Base-by-base conservation (phyloP, 768 basidiomycete genomes). In the Pleurotus tuoliensis region DNA sequence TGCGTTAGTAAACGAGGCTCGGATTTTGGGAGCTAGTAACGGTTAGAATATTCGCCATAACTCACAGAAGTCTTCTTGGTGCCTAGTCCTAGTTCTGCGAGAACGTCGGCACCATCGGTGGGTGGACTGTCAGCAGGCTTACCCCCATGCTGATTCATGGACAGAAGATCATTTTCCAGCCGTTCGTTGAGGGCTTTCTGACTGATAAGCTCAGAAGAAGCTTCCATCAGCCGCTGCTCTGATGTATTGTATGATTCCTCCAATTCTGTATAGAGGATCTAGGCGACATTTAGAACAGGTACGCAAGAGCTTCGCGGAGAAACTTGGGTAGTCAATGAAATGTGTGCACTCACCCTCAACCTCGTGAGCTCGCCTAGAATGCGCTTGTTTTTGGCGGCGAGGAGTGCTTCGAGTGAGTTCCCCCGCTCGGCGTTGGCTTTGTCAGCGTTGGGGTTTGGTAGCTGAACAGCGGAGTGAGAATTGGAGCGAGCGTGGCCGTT, bases 301-400 rank as follows among this genome's bases (percentile, higher is more conserved):
- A 34, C 34, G 20, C 12, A 49, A 55, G 44, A 27, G 38, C 30
- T 41, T 38, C 30, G 40, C 57, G 37, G 18, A 30, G 20, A 56
- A 43, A 1, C 7, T 56, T 16, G 24, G 5, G 40, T 49, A 44
- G 3, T 57, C 34, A 25, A 20, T 43, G 18, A 22, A 25, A 20
- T n/a, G 25, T 38, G 44, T 48, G 22, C 20, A 66, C 82, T 7
- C 62, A 93, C 94, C 59, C 96, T 76, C 66, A 97, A 86, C 63
- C 87, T 93, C 4, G 96, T 97, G 54, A 98, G 74, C 65, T 98
- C 94, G 63, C 98, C 95, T 45, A 92, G 78, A 16, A 98, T 82
- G 44, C 89, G 84, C 66, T 93, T 92, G 73, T 98, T 99, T 78
- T 98, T 98, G 40, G 82, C 87, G 4, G 94, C 92, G 34, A 99